Evolutionary conservation across 164 flowering plant genomes (phyloP), one percentile per base, ranked within the genome.

Genomic region (Umbellularia californica): DNA sequence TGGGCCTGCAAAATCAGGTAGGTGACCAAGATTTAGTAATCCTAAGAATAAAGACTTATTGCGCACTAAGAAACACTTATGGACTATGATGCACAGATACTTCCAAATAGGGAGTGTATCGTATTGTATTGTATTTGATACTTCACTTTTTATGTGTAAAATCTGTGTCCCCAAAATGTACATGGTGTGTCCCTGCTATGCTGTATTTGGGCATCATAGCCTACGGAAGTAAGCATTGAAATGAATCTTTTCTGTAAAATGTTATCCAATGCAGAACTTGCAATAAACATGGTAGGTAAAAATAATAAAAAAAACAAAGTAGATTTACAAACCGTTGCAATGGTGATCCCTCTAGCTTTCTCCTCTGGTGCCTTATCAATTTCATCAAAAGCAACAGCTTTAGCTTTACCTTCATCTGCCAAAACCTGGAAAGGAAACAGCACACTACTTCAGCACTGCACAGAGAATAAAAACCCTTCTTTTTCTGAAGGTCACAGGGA

Each of bases 321-420:
- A 74, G 47, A 77, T 2, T 33, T 28, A 3, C 85, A 25, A 72
- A 95, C 99, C 85, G 98, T 91, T 50, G 99, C 93, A 84, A 95
- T 95, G 13, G 99, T 95, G 80, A 95, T 95, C 82, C 98, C 99
- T 86, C 98, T 89, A 87, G 88, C 90, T 78, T 88, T 92, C 89
- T 93, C 99, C 80, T 95, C 99, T n/a, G 99, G 98, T 74, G 98
- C 99, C 84, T 95, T 95, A 80, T 95, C 99, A 81, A 95, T 93
- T 82, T 95, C 97, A 84, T 93, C 97, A 79, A 93, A 95, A 33
- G 98, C 95, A 76, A 92, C 69, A 74, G 97, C 99, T 75, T 95
- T 92, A 19, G 98, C 97, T 82, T 92, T 92, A 6, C 99, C 98
- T 84, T 92, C 97, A 79, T 91, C 97, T 50, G 99, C 87, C 58